These are phyloP conservation scores for Exophiala sp. DNA, from an alignment of 2,329 filamentous ascomycete genomes.

Conservation along the genomic window DNA sequence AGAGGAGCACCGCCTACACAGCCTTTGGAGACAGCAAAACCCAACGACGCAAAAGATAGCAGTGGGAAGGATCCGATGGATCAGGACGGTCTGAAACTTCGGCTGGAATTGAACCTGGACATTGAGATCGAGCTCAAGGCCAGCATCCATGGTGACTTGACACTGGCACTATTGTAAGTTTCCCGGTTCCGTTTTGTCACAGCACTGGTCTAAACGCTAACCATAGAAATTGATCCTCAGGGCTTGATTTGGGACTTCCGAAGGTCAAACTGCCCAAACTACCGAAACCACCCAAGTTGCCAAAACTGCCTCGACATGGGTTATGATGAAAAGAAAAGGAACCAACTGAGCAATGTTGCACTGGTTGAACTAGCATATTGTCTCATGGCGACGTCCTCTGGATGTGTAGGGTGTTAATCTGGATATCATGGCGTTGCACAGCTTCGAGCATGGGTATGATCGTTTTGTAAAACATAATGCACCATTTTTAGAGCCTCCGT, in stretches of 20 bases:
- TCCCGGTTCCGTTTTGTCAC: background rate
- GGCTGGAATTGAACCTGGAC: conserved; percentile 72
- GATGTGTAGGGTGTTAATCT: background rate
- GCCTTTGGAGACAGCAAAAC: conserved; percentile 36
- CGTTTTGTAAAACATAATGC: conserved; percentile 4
- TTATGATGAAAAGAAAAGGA: conserved; percentile 7
- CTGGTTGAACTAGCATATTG: background rate
- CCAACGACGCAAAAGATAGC: conserved; percentile 43
- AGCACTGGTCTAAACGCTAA: conserved; percentile 20
- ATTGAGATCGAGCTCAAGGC: conserved; percentile 82
- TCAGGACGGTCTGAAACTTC: conserved; percentile 54
- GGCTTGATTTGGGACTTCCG: conserved; percentile 22
- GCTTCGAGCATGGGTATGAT: background rate
- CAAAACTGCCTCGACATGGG: conserved; percentile 2
- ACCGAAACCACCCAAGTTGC: conserved; percentile 15
- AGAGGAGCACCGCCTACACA: conserved; percentile 48
- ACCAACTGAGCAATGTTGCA: conserved; percentile 3
- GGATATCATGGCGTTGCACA: background rate
- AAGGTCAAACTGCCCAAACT: conserved; percentile 25
- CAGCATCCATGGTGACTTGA: conserved; percentile 77
- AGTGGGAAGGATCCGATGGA: conserved; percentile 35
- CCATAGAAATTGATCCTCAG: conserved; percentile 25
- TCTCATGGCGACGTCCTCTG: background rate
- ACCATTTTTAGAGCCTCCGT: background rate
- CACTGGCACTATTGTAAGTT: conserved; percentile 68